Percentiles rank a stretch among this genome's conserved stretches.
These are phyloP conservation scores for Aeminium ludgeri DNA, from an alignment of 495 filamentous ascomycete species.

Conservation along the genomic window DNA sequence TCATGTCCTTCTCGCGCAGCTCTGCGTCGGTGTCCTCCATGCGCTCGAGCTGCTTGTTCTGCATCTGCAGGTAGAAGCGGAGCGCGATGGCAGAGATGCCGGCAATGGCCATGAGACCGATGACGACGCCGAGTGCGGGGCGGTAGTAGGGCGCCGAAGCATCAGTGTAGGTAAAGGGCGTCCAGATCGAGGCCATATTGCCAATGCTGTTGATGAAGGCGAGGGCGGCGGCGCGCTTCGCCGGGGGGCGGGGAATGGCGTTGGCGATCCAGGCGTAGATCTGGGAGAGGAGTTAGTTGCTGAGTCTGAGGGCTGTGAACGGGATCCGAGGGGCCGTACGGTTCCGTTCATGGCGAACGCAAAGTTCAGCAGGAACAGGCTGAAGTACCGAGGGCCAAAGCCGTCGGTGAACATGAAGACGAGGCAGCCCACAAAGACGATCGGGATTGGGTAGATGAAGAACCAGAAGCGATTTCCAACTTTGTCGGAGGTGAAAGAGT, in stretches of 20 bases:
- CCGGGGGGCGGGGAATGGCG: constrained; percentile 35
- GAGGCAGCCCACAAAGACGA: constrained; percentile 34
- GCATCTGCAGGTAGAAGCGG: constrained; percentile 27
- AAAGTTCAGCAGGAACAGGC: constrained; percentile 38
- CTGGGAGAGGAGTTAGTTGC: neutral
- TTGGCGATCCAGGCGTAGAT: constrained; percentile 39
- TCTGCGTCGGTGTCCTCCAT: constrained; percentile 30
- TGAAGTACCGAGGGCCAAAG: constrained; percentile 37
- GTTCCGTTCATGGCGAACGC: constrained; percentile 38
- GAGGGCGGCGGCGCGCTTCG: constrained; percentile 39
- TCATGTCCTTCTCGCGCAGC: constrained; percentile 28
- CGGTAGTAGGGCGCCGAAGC: constrained; percentile 27
- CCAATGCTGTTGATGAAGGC: constrained; percentile 39
- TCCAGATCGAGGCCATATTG: constrained; percentile 39
- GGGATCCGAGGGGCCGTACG: neutral
- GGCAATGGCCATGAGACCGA: constrained; percentile 31
- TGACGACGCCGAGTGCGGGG: constrained; percentile 32
- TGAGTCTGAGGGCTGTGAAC: neutral
- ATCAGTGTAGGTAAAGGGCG: constrained; percentile 33
- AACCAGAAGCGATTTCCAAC: constrained; percentile 35
- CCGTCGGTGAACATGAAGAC: constrained; percentile 33
- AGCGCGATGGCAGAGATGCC: constrained; percentile 26
- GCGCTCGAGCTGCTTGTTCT: constrained; percentile 32
- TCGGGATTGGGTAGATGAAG: constrained; percentile 33
- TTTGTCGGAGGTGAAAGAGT: constrained; percentile 32